Conservation (phyloP, 139 green algal species). For the Micractinium conductrix region DNA sequence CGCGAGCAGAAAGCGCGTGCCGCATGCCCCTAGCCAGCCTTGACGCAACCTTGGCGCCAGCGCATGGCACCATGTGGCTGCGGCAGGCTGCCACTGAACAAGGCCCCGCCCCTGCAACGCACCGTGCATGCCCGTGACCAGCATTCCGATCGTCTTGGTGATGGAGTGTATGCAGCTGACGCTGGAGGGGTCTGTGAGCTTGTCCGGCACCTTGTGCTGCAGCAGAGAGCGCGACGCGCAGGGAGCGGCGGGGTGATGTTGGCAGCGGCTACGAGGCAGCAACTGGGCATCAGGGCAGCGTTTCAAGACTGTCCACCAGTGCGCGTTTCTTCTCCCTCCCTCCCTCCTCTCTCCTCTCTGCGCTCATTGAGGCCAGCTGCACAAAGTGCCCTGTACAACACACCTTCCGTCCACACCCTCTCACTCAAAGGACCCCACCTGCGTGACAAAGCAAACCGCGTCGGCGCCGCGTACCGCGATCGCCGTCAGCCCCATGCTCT, state of each 20-base stretch:
- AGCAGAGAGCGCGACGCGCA: no score
- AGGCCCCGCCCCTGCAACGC: neutral
- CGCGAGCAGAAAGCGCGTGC: no score
- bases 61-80: no score
- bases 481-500: slow-evolving; percentile 87
- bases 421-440: slow-evolving; percentile 45
- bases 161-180: slow-evolving; percentile 92
- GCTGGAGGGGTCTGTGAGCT: slow-evolving; percentile 92
- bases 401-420: no score
- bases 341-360: no score
- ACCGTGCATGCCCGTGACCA: slow-evolving; percentile 88
- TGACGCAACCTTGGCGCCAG: no score
- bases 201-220: slow-evolving; percentile 83
- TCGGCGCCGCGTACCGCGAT: slow-evolving; percentile 95
- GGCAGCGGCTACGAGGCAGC: no score
- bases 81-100: no score
- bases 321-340: neutral
- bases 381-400: no score
- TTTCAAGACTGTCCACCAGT: neutral
- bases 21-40: no score
- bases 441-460: slow-evolving; percentile 91
- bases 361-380: no score
- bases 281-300: neutral
- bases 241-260: no score
- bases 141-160: slow-evolving; percentile 90